A percentile compares a stretch with the other conserved stretches of the same genome.
Evolutionary conservation across 2,329 filamentous ascomycete species (phyloP).

Genomic region (Alternaria atra): DNA sequence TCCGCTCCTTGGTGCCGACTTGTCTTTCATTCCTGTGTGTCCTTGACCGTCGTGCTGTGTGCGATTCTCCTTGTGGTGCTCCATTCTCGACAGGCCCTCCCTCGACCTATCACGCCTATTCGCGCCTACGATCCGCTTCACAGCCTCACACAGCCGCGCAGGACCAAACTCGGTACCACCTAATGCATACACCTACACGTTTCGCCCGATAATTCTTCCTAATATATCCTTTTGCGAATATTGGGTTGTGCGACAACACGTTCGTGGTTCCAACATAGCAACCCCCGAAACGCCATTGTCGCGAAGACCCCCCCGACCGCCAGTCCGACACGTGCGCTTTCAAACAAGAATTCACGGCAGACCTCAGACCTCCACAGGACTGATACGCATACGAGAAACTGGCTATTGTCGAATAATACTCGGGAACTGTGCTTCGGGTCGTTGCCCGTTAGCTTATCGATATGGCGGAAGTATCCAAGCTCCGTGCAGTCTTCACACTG

Average conservation of each 20-base stretch:
- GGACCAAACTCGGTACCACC: background rate
- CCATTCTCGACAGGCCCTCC: background rate
- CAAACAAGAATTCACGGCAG: background rate
- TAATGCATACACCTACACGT: slow-evolving; percentile 6
- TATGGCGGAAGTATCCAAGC: slow-evolving; percentile 49
- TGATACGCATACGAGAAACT: slow-evolving; percentile 8
- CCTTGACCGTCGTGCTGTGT: slow-evolving; percentile 13
- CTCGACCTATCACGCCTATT: background rate
- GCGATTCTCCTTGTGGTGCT: background rate
- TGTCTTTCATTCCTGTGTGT: slow-evolving; percentile 21
- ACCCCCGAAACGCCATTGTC: background rate
- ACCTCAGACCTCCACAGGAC: background rate
- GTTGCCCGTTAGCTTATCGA: slow-evolving; percentile 21
- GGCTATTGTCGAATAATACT: slow-evolving; percentile 19
- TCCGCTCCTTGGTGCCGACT: slow-evolving; percentile 9
- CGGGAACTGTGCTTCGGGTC: slow-evolving; percentile 24
- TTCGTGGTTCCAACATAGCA: slow-evolving; percentile 1
- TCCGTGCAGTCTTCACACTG: slow-evolving; percentile 48
- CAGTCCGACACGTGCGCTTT: background rate
- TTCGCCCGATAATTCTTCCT: background rate
- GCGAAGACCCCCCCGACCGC: background rate
- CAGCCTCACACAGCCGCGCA: slow-evolving; percentile 5
- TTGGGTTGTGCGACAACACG: slow-evolving; percentile 8
- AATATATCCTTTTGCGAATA: slow-evolving; percentile 4
- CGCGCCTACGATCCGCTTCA: slow-evolving; percentile 6